A percentile compares a stretch with the other conserved stretches of the same genome.
These are phyloP conservation scores for Parachaetomium inaequale DNA, from an alignment of 495 filamentous ascomycete genomes.

Conservation along the genomic window DNA sequence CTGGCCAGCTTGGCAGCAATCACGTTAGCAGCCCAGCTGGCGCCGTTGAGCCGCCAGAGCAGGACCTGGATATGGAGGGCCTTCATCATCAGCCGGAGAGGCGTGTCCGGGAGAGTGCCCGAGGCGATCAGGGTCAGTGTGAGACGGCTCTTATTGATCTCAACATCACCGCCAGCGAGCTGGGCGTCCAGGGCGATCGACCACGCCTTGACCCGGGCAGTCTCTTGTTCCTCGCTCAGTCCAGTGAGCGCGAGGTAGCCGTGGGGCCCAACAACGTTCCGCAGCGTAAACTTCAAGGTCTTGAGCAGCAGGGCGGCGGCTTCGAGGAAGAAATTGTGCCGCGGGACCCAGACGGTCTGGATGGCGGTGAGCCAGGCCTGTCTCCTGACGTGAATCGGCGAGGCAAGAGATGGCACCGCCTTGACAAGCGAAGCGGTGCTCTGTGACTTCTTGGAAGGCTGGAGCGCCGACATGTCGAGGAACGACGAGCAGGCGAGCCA, in stretches of 20 bases:
- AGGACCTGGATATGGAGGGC: conserved; percentile 86
- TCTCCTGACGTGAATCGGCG: conserved; percentile 78
- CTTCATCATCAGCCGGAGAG: conserved; percentile 84
- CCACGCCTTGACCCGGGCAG: conserved; percentile 87
- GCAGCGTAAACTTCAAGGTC: conserved; percentile 73
- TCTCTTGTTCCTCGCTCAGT: conserved; percentile 79
- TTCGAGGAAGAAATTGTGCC: conserved; percentile 79
- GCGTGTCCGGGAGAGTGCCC: conserved; percentile 79
- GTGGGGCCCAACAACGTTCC: conserved; percentile 71
- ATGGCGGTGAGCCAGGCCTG: conserved; percentile 94
- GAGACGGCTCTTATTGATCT: conserved; percentile 83
- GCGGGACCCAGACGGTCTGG: conserved; percentile 91
- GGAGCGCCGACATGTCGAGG: conserved; percentile 50
- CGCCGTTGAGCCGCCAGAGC: conserved; percentile 64
- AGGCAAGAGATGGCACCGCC: conserved; percentile 66
- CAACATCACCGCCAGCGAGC: conserved; percentile 85
- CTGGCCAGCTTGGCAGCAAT: conserved; percentile 59
- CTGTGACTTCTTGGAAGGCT: conserved; percentile 40
- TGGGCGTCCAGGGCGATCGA: conserved; percentile 92
- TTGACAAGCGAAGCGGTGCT: conserved; percentile 37
- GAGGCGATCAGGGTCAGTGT: conserved; percentile 85
- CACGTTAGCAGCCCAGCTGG: conserved; percentile 41
- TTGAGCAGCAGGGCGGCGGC: conserved; percentile 75
- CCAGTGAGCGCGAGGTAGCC: conserved; percentile 75
- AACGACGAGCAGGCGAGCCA: conserved; percentile 66